phyloP scores from a whole-genome alignment of 352 stramenopile genomes.

The Saprolegnia diclina region DNA sequence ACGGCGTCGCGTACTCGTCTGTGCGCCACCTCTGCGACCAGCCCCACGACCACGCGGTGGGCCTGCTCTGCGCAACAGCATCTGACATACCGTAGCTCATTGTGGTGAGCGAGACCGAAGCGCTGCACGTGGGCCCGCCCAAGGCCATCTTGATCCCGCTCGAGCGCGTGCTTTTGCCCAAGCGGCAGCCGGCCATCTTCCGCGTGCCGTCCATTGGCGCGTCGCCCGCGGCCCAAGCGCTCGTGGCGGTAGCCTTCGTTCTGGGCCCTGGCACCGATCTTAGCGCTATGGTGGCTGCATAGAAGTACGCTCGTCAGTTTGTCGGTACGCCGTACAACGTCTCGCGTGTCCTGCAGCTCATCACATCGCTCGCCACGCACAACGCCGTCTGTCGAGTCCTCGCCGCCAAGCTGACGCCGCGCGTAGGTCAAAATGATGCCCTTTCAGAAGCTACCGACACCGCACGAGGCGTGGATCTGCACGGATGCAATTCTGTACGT shows the following conservation, averaged over 20 bases:
- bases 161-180: conserved; percentile 17
- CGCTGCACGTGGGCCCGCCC: conserved; percentile 10
- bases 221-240: conserved; percentile 3
- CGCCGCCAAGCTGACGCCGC: background rate
- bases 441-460: background rate
- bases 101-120: conserved; percentile 13
- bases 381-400: background rate
- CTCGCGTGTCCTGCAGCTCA: background rate
- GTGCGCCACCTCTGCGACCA: conserved; percentile 6
- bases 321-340: conserved; percentile 16
- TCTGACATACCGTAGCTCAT: conserved; percentile 3
- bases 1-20: conserved; percentile 13
- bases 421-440: conserved; percentile 12
- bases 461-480: conserved; percentile 16
- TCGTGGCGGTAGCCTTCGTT: conserved; percentile 4
- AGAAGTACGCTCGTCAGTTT: conserved; percentile 14
- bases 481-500: conserved; percentile 22
- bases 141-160: conserved; percentile 1
- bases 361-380: background rate
- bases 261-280: too few relatives aligned
- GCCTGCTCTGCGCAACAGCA: background rate
- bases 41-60: conserved; percentile 17
- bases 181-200: conserved; percentile 20
- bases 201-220: conserved; percentile 9
- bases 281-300: background rate